These are phyloP conservation scores for Xylaria venustula DNA, from an alignment of 495 filamentous ascomycete genomes.

Conservation along the genomic window DNA sequence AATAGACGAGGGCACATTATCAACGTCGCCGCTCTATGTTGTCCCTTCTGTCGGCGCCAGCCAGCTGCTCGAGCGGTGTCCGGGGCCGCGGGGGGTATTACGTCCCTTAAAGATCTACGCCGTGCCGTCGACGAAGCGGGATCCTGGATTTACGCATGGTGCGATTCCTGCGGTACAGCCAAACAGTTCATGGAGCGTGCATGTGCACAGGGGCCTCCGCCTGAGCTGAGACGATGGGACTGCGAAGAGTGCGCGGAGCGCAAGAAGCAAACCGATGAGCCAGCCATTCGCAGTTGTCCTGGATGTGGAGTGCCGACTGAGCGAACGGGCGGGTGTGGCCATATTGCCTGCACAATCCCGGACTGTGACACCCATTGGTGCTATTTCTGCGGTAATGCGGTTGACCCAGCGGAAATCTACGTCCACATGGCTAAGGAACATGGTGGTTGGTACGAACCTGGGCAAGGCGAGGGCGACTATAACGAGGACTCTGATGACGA, in stretches of 20 bases:
- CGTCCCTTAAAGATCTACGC: neutral
- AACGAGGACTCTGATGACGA: neutral
- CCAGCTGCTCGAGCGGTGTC: neutral
- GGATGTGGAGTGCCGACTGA: conserved; percentile 28
- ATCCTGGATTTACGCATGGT: neutral
- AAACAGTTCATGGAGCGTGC: neutral
- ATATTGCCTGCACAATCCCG: conserved; percentile 25
- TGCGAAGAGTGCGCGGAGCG: neutral
- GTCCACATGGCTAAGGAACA: neutral
- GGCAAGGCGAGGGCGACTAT: neutral
- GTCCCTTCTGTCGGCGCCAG: neutral
- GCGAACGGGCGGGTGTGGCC: conserved; percentile 29
- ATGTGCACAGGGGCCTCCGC: neutral
- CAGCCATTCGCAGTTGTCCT: conserved; percentile 28
- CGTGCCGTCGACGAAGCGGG: neutral
- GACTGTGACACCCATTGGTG: neutral
- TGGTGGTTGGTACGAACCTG: neutral
- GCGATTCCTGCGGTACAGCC: neutral
- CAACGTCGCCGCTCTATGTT: neutral
- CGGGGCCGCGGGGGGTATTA: neutral
- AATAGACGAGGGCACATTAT: neutral
- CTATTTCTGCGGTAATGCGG: neutral
- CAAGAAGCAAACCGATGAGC: neutral
- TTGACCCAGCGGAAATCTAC: neutral
- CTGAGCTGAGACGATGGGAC: neutral